Evolutionary conservation across 1,139 yeast species (phyloP).

Genomic region (Yarrowia galli): DNA sequence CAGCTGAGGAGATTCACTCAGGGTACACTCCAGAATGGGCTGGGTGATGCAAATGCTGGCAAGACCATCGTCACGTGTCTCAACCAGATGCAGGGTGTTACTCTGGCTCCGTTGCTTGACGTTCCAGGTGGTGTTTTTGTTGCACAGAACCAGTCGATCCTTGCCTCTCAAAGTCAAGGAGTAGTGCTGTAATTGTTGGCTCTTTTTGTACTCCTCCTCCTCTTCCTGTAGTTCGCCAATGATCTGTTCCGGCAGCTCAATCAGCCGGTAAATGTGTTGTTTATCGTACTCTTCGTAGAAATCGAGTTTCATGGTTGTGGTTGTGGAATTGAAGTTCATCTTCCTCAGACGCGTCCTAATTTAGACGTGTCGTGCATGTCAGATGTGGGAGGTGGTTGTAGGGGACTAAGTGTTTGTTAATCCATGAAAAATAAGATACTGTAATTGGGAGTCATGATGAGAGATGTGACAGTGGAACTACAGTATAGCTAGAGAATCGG

Average conservation of each 20-base stretch:
- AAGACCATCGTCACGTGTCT: not conserved
- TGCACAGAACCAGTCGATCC: slow-evolving; percentile 24
- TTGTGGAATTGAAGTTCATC: not conserved
- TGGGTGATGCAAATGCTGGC: slow-evolving; percentile 12
- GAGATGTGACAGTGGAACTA: too few relatives aligned
- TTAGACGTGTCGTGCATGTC: not conserved
- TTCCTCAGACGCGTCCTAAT: not conserved
- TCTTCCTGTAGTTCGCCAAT: slow-evolving; percentile 11
- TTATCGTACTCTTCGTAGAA: slow-evolving; percentile 30
- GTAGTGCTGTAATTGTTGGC: slow-evolving; percentile 11
- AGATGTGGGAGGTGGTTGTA: not conserved
- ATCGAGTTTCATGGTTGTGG: slow-evolving; percentile 8
- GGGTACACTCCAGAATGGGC: slow-evolving; percentile 26
- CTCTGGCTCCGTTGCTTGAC: slow-evolving; percentile 31
- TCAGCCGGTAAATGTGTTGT: slow-evolving; percentile 24
- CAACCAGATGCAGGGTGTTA: slow-evolving; percentile 15
- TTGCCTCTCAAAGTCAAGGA: slow-evolving; percentile 22
- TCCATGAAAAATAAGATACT: too few relatives aligned
- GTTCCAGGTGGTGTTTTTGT: slow-evolving; percentile 32
- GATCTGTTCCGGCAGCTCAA: slow-evolving; percentile 35
- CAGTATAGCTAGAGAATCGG: too few relatives aligned
- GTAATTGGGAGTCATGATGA: too few relatives aligned
- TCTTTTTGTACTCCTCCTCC: slow-evolving; percentile 4
- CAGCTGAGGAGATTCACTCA: not conserved
- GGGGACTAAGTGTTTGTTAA: not conserved